Evolutionary conservation across 2,329 filamentous ascomycete species (phyloP).

Genomic region (Monosporascus sp.): DNA sequence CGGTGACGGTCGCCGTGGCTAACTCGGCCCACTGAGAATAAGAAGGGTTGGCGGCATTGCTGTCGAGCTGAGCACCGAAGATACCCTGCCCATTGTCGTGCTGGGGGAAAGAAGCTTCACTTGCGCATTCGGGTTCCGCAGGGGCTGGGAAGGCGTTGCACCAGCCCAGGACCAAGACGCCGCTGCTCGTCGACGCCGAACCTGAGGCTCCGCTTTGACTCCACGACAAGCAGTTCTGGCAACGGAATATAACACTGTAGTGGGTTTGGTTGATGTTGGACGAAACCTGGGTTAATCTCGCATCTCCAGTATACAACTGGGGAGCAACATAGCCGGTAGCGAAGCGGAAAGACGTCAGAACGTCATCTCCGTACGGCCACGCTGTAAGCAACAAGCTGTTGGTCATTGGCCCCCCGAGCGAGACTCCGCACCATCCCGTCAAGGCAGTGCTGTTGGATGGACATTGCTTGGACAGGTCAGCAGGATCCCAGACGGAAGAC

Average conservation of each 20-base stretch:
- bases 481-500: neutral
- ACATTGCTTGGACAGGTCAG: slow-evolving; percentile 33
- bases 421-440: slow-evolving; percentile 54
- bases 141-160: slow-evolving; percentile 44
- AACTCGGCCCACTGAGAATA: slow-evolving; percentile 39
- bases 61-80: slow-evolving; percentile 40
- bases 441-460: slow-evolving; percentile 36
- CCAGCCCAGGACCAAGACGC: slow-evolving; percentile 47
- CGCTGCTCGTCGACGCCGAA: slow-evolving; percentile 37
- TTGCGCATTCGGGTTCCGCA: slow-evolving; percentile 34
- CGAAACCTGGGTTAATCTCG: slow-evolving; percentile 55
- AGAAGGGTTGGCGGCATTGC: slow-evolving; percentile 30
- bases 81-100: slow-evolving; percentile 53
- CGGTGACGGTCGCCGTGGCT: slow-evolving; percentile 34
- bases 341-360: slow-evolving; percentile 54
- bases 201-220: slow-evolving; percentile 40
- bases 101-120: slow-evolving; percentile 41
- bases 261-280: slow-evolving; percentile 50
- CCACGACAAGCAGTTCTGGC: slow-evolving; percentile 52
- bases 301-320: slow-evolving; percentile 53
- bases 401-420: slow-evolving; percentile 52
- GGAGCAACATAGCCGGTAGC: slow-evolving; percentile 55
- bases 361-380: slow-evolving; percentile 47
- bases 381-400: slow-evolving; percentile 52
- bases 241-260: slow-evolving; percentile 61